phyloP scores from a whole-genome alignment of 2,329 filamentous ascomycete species.

The Xylaria digitata region DNA sequence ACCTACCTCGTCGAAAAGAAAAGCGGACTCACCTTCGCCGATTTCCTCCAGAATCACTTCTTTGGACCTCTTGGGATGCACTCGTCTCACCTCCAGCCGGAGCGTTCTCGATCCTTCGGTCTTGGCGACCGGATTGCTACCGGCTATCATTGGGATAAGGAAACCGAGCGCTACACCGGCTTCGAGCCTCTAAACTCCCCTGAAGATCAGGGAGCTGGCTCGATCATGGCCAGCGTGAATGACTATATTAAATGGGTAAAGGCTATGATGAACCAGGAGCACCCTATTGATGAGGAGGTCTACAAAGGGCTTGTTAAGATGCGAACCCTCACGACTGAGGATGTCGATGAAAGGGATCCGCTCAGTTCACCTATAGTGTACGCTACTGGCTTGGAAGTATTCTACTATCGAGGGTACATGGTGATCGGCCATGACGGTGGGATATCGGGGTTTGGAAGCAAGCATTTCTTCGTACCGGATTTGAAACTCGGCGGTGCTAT shows the following conservation, averaged over 20 bases:
- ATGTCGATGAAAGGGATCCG: slow-evolving; percentile 13
- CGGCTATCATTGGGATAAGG: slow-evolving; percentile 37
- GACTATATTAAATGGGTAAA: slow-evolving; percentile 45
- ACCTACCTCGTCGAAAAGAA: slow-evolving; percentile 43
- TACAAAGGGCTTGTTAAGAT: slow-evolving; percentile 40
- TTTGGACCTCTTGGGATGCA: slow-evolving; percentile 43
- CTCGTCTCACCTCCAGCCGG: slow-evolving; percentile 42
- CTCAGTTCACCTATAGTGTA: slow-evolving; percentile 39
- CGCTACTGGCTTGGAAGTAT: slow-evolving; percentile 39
- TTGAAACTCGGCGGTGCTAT: slow-evolving; percentile 37
- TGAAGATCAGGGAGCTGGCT: slow-evolving; percentile 44
- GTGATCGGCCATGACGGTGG: slow-evolving; percentile 42
- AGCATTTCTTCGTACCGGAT: slow-evolving; percentile 41
- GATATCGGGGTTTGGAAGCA: slow-evolving; percentile 40
- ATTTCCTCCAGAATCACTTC: slow-evolving; percentile 42
- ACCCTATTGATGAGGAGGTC: slow-evolving; percentile 41
- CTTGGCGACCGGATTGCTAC: slow-evolving; percentile 39
- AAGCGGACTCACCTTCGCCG: slow-evolving; percentile 36
- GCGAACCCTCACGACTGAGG: slow-evolving; percentile 33
- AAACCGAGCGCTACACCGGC: slow-evolving; percentile 18
- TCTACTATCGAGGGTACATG: slow-evolving; percentile 41
- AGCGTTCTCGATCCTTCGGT: slow-evolving; percentile 29
- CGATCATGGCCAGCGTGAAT: slow-evolving; percentile 43
- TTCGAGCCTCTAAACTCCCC: slow-evolving; percentile 29
- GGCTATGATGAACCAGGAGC: slow-evolving; percentile 37